A percentile compares a stretch with the other conserved stretches of the same genome.
These are phyloP conservation scores for Orbilia oligospora DNA, from an alignment of 2,329 filamentous ascomycete species.

Conservation along the genomic window DNA sequence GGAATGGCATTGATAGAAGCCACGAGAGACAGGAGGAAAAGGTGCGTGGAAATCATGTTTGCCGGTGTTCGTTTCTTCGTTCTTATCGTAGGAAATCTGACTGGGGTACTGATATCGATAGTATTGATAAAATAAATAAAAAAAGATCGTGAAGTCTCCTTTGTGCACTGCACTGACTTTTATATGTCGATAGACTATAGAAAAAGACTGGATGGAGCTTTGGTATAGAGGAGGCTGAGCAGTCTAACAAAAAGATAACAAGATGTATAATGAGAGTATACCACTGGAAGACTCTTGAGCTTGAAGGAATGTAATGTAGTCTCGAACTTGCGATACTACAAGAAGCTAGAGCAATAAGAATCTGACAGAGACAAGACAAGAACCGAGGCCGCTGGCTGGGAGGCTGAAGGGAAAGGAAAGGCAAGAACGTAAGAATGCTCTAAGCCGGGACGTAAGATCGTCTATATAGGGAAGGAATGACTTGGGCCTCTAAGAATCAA, in stretches of 20 bases:
- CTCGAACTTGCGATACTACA: constrained; percentile 58
- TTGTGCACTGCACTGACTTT: constrained; percentile 52
- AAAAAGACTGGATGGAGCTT: constrained; percentile 2
- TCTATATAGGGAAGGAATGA: constrained; percentile 53
- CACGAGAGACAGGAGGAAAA: constrained; percentile 28
- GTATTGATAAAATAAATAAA: neutral
- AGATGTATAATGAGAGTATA: constrained; percentile 25
- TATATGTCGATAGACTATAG: constrained; percentile 21
- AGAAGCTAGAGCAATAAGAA: constrained; percentile 18
- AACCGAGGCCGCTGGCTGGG: constrained; percentile 18
- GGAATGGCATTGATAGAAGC: constrained; percentile 41
- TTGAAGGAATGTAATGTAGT: constrained; percentile 55
- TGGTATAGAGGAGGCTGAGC: constrained; percentile 24
- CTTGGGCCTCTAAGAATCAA: constrained; percentile 23
- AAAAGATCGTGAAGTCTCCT: constrained; percentile 29
- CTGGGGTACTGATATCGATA: constrained; percentile 1
- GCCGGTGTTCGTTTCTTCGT: constrained; percentile 18
- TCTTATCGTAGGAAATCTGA: constrained; percentile 35
- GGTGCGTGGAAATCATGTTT: constrained; percentile 38
- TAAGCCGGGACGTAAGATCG: constrained; percentile 27
- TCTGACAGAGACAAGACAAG: constrained; percentile 24
- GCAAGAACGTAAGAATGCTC: constrained; percentile 55
- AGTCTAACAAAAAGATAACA: constrained; percentile 20
- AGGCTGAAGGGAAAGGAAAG: constrained; percentile 33
- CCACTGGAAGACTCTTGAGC: constrained; percentile 38